A percentile compares a stretch with the other conserved stretches of the same genome.
phyloP scores from a whole-genome alignment of 495 filamentous ascomycete genomes.

The Penicillium silybi region DNA sequence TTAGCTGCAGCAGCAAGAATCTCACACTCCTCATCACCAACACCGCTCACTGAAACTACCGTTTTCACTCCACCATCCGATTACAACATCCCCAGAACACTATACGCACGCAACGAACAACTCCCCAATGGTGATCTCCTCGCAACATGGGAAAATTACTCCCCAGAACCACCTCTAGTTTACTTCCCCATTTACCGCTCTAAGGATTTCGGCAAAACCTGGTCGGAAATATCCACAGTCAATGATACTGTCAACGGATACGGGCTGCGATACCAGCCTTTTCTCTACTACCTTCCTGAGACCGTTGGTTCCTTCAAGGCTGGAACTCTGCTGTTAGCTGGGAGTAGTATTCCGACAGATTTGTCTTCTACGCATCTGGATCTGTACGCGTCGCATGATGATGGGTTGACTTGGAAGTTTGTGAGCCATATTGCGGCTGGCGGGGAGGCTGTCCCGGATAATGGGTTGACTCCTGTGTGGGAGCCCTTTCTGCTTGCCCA shows the following conservation, averaged over 20 bases:
- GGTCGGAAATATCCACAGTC: slow-evolving; percentile 58
- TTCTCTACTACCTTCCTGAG: slow-evolving; percentile 57
- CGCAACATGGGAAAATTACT: slow-evolving; percentile 63
- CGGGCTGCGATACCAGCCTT: slow-evolving; percentile 66
- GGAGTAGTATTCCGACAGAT: slow-evolving; percentile 60
- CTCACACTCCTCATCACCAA: neutral
- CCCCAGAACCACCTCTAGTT: slow-evolving; percentile 49
- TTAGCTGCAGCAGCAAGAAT: slow-evolving; percentile 12
- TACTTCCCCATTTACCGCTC: slow-evolving; percentile 66
- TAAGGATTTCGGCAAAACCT: slow-evolving; percentile 56
- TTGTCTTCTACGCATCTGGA: slow-evolving; percentile 63
- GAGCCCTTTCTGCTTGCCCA: slow-evolving; percentile 61
- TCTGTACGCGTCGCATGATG: slow-evolving; percentile 58
- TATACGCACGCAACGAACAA: slow-evolving; percentile 22
- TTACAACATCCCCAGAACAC: slow-evolving; percentile 31
- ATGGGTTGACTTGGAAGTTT: slow-evolving; percentile 60
- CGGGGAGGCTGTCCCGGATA: slow-evolving; percentile 55
- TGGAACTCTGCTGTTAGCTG: slow-evolving; percentile 60
- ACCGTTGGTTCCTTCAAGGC: slow-evolving; percentile 50
- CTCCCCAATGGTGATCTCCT: slow-evolving; percentile 22
- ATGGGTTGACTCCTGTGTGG: slow-evolving; percentile 65
- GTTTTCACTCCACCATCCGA: slow-evolving; percentile 33
- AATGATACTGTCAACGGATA: slow-evolving; percentile 59
- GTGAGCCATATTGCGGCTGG: slow-evolving; percentile 62
- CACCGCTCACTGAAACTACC: slow-evolving; percentile 16